phyloP scores from a whole-genome alignment of 345 rosid species.

The Mallotus nudiflorus region DNA sequence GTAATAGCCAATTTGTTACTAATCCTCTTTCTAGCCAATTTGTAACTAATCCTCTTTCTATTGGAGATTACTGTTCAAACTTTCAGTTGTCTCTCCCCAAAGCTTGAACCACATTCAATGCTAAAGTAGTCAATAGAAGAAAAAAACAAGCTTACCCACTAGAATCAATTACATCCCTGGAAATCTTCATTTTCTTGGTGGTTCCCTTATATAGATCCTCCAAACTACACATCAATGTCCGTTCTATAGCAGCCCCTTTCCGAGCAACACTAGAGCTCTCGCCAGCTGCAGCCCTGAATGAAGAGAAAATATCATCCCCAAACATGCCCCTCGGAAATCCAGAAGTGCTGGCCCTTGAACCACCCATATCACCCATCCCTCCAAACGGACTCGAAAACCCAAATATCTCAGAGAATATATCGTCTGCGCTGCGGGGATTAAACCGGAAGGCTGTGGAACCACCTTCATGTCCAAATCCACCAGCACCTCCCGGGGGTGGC shows the following conservation, averaged over 20 bases:
- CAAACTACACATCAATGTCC: conserved; percentile 78
- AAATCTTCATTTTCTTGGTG: conserved; percentile 90
- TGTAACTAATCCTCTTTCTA: too few relatives aligned
- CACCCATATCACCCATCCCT: conserved; percentile 58
- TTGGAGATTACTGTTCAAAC: too few relatives aligned
- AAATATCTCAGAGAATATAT: conserved; percentile 81
- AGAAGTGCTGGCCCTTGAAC: conserved; percentile 49
- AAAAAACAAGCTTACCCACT: conserved; percentile 49
- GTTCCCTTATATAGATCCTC: conserved; percentile 86
- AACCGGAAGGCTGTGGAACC: conserved; percentile 56
- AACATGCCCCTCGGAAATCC: conserved; percentile 55
- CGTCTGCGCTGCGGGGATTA: conserved; percentile 78
- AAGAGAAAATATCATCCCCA: conserved; percentile 56
- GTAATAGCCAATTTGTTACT: too few relatives aligned
- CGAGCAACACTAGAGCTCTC: conserved; percentile 49
- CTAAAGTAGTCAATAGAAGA: not conserved
- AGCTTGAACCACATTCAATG: too few relatives aligned
- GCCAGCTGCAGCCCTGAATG: conserved; percentile 43
- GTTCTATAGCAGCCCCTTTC: conserved; percentile 73
- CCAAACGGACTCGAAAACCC: conserved; percentile 70
- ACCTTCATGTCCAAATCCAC: conserved; percentile 52
- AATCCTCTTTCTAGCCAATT: too few relatives aligned
- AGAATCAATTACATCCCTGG: conserved; percentile 66
- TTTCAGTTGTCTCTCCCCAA: too few relatives aligned
- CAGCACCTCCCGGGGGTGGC: conserved; percentile 71